Evolutionary conservation across 139 green algal species (phyloP).

Genomic region (Closterium sp.): DNA sequence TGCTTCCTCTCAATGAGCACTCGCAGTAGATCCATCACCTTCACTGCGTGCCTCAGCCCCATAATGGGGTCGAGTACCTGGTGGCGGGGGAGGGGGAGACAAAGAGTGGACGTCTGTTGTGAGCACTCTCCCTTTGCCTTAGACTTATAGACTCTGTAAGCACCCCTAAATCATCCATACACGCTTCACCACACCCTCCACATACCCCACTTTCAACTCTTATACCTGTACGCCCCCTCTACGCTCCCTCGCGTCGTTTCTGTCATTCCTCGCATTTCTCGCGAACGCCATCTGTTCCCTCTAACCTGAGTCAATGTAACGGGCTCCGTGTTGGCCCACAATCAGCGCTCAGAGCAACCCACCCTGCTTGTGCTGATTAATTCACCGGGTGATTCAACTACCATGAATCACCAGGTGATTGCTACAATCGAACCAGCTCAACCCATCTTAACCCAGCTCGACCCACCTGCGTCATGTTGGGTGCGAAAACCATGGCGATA

Average conservation of each 20-base stretch:
- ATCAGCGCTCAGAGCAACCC: too few species aligned
- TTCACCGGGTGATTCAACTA: too few species aligned
- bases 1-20: constrained; percentile 9
- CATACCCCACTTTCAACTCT: too few species aligned
- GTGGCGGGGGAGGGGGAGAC: background rate
- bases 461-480: constrained; percentile 36
- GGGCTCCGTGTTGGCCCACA: too few species aligned
- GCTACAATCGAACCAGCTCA: too few species aligned
- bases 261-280: constrained; percentile 7
- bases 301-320: too few species aligned
- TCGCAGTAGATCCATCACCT: constrained; percentile 16
- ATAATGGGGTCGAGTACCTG: constrained; percentile 13
- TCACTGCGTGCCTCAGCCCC: constrained; percentile 17
- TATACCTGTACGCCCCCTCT: background rate
- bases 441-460: background rate
- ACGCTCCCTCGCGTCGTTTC: background rate
- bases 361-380: too few species aligned
- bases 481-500: constrained; percentile 43
- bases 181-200: too few species aligned
- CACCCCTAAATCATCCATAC: background rate
- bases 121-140: background rate
- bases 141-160: too few species aligned
- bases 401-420: too few species aligned
- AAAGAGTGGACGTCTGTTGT: too few species aligned
- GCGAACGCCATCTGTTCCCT: too few species aligned